phyloP scores from a whole-genome alignment of 2,329 filamentous ascomycete species.

The Colletotrichum ledebouriae region DNA sequence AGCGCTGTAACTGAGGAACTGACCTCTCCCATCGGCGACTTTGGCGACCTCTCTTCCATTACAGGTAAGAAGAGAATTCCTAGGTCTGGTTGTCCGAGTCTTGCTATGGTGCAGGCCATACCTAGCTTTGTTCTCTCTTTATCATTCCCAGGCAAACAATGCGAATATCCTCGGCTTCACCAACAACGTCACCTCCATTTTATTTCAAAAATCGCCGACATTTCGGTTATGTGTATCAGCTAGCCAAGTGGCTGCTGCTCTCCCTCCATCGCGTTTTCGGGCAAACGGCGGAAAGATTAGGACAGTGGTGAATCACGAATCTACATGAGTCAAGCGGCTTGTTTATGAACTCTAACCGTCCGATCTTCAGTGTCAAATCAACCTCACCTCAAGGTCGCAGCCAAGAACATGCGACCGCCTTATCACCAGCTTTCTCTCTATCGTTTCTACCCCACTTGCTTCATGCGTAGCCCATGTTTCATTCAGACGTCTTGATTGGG shows the following conservation, averaged over 20 bases:
- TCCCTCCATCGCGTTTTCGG: background rate
- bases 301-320: constrained; percentile 17
- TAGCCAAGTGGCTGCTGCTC: background rate
- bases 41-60: constrained; percentile 61
- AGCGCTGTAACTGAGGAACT: constrained; percentile 47
- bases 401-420: constrained; percentile 34
- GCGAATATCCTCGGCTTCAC: too few species aligned
- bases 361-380: constrained; percentile 20
- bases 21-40: constrained; percentile 59
- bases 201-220: background rate
- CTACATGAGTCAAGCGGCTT: constrained; percentile 36
- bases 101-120: too few species aligned
- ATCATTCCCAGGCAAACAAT: background rate
- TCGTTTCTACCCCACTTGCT: constrained; percentile 39
- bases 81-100: background rate
- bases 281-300: background rate
- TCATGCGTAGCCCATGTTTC: constrained; percentile 42
- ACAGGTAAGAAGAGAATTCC: constrained; percentile 55
- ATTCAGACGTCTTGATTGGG: constrained; percentile 49
- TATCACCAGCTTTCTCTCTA: constrained; percentile 31
- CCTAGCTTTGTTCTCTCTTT: background rate
- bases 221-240: background rate
- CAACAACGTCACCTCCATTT: background rate
- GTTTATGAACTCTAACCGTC: constrained; percentile 24
- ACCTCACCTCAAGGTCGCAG: constrained; percentile 31